Base-by-base conservation (phyloP, 176 grass and related monocot genomes). In the Otatea glauca region DNA sequence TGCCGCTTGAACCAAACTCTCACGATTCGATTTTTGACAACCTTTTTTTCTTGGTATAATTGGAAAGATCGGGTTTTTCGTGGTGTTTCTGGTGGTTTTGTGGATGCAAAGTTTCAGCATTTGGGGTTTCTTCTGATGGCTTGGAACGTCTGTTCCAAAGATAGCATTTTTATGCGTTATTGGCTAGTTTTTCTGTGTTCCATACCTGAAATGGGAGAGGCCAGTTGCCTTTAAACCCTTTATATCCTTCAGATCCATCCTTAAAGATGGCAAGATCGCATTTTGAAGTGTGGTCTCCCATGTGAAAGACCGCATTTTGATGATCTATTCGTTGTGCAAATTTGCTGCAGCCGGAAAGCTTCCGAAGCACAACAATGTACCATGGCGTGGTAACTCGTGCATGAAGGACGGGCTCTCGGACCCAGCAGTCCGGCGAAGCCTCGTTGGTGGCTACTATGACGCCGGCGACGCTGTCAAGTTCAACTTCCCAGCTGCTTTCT, bases 381-480 rank as follows among this genome's bases (percentile, higher is more conserved):
- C 87, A 55, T 97, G 95, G 92, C 89, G 92, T 25, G 88, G 90
- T 12, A 94, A 93, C 72, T 97, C 92, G 20, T 94, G 92, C 76
- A 80, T 88, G 87, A 97, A 93, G 84, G 95, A 97, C 37, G 95
- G 95, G 7, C 73, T 89, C 67, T 97, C 95, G 1, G 95, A 93
- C 27, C 37, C 87, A 7, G 55, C 90, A 20, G 50, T 87, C 68
- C 77, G 82, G 56, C 88, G 82, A 66, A 91, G 87, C 66, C 92
- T 94, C 5, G 93, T 88, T 1, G 92, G 95, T 0, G 95, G 95
- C 1, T 97, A 88, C 83, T 97, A 94, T 18, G 95, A 97, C 17
- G 95, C 75, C 2, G 95, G 95, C 5, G 87, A 66, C 23, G 95
- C 95, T 4, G 73, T 93, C 41, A 97, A 97, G 81, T 94, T 93